phyloP scores from a whole-genome alignment of 139 green algal genomes.

The Asterochloris erici region DNA sequence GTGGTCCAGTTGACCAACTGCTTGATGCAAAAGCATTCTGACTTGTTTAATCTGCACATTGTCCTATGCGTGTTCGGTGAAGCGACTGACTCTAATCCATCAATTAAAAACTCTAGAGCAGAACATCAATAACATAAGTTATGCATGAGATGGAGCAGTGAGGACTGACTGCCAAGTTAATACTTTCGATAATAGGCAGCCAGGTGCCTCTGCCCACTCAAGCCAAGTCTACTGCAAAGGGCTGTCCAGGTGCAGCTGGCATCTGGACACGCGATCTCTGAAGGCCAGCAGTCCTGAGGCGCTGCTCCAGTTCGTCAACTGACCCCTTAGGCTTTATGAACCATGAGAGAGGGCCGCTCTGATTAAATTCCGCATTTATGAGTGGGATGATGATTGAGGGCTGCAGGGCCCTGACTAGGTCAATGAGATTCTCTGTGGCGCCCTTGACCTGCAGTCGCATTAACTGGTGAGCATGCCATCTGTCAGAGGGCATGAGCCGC shows the following conservation, averaged over 20 bases:
- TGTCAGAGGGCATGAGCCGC: not conserved
- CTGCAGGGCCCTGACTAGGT: conserved; percentile 43
- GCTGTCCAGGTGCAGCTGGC: not conserved
- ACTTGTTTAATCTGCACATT: no score
- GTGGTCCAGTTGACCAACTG: no score
- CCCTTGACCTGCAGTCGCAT: conserved; percentile 43
- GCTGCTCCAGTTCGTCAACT: not conserved
- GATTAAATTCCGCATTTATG: conserved; percentile 60
- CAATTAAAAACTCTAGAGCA: no score
- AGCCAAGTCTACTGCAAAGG: not conserved
- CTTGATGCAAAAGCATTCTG: no score
- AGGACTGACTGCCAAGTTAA: no score
- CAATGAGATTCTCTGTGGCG: conserved; percentile 39
- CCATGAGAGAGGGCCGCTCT: conserved; percentile 10
- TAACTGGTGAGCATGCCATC: not conserved
- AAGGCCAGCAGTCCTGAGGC: not conserved
- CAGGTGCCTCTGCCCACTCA: no score
- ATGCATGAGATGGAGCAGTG: no score
- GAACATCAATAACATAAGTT: no score
- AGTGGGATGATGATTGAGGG: conserved; percentile 59
- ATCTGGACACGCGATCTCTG: not conserved
- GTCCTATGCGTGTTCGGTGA: no score
- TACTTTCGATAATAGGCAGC: no score
- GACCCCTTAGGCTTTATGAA: conserved; percentile 9
- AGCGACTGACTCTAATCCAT: no score